phyloP scores from a whole-genome alignment of 164 flowering plant species.

The Echeveria elegans region DNA sequence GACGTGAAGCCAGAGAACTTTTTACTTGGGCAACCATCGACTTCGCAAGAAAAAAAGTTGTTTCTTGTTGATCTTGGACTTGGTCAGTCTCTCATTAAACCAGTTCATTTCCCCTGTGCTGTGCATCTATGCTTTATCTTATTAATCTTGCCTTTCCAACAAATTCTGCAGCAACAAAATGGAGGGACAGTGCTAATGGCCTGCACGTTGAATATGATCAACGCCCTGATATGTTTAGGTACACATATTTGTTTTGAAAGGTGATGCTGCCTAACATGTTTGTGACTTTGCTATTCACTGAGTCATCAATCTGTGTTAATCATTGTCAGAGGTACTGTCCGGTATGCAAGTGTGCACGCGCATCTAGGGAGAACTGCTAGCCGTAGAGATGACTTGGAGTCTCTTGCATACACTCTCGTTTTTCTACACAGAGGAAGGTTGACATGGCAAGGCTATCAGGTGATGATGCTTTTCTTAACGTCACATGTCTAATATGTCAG shows the following conservation, averaged over 20 bases:
- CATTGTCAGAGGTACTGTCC: conserved; percentile 66
- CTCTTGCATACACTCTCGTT: conserved; percentile 83
- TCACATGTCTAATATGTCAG: too few species aligned
- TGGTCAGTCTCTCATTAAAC: conserved; percentile 31
- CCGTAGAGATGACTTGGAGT: conserved; percentile 90
- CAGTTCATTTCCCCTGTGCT: background rate
- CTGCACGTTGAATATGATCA: conserved; percentile 91
- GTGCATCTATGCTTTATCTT: background rate
- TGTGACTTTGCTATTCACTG: background rate
- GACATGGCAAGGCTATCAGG: conserved; percentile 99
- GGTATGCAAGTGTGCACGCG: conserved; percentile 93
- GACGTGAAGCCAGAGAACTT: conserved; percentile 93
- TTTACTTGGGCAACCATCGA: conserved; percentile 73
- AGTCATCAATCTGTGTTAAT: conserved; percentile 8
- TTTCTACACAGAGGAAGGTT: conserved; percentile 77
- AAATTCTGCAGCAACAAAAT: conserved; percentile 62
- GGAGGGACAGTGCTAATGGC: conserved; percentile 65
- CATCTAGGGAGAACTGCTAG: conserved; percentile 94
- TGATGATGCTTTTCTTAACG: conserved; percentile 11
- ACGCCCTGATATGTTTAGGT: conserved; percentile 93
- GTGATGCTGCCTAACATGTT: background rate
- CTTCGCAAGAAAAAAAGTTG: conserved; percentile 70
- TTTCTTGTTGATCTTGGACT: conserved; percentile 88
- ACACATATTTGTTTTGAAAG: conserved; percentile 8
- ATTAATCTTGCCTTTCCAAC: background rate